Conservation (phyloP, 331 rosid genomes). For the Prunus yedoensis region DNA sequence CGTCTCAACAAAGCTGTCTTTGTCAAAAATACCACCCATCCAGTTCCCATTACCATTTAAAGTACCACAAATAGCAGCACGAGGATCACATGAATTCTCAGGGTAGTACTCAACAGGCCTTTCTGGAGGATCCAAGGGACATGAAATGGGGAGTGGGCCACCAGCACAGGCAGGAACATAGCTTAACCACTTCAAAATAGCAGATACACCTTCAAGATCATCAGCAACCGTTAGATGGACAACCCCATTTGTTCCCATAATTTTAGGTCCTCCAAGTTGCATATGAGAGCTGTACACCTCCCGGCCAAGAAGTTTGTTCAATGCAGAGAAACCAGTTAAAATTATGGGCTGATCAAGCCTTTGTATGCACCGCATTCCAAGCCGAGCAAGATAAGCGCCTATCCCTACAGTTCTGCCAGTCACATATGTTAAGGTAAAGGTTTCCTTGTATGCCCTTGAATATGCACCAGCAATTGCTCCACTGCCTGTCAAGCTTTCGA, state of each 20-base stretch:
- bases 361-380: constrained; percentile 99
- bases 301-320: constrained; percentile 97
- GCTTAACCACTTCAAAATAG: constrained; percentile 97
- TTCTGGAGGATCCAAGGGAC: constrained; percentile 86
- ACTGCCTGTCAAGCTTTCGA: constrained; percentile 92
- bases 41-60: constrained; percentile 67
- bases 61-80: constrained; percentile 85
- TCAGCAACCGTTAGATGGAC: constrained; percentile 97
- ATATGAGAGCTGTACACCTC: constrained; percentile 99
- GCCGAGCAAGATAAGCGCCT: constrained; percentile 99
- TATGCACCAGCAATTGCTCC: constrained; percentile 98
- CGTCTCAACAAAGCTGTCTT: constrained; percentile 94
- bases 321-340: constrained; percentile 93
- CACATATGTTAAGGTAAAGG: constrained; percentile 93
- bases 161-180: constrained; percentile 84
- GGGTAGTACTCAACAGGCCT: constrained; percentile 85
- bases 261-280: constrained; percentile 99
- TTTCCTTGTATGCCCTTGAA: constrained; percentile 96
- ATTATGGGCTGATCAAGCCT: constrained; percentile 99
- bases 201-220: constrained; percentile 94
- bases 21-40: constrained; percentile 97
- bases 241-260: constrained; percentile 99
- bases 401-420: constrained; percentile 98
- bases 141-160: constrained; percentile 84
- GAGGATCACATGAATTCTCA: constrained; percentile 96